Evolutionary conservation across 129 eudicot genomes (phyloP).

Genomic region (Mikania micrantha): DNA sequence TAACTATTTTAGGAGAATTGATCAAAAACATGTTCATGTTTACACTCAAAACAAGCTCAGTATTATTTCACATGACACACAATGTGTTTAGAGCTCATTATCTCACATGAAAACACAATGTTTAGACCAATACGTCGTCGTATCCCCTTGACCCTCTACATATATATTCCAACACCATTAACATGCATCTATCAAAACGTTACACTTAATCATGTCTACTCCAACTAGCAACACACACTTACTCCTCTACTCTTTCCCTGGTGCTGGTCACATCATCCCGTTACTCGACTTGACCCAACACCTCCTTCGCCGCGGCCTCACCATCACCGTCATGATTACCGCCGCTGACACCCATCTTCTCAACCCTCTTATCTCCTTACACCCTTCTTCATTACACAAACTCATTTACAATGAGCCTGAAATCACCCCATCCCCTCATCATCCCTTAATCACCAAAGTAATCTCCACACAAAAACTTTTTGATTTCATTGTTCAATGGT

Average conservation of each 20-base stretch:
- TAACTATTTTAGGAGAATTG: too few species aligned
- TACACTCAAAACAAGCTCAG: too few species aligned
- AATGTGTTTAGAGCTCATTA: too few species aligned
- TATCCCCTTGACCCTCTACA: neutral
- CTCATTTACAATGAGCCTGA: slow-evolving; percentile 31
- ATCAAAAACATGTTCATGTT: too few species aligned
- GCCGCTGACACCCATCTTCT: slow-evolving; percentile 44
- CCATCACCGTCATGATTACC: slow-evolving; percentile 55
- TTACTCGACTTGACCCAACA: slow-evolving; percentile 53
- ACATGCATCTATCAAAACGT: neutral
- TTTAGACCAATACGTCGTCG: neutral
- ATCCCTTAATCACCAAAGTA: neutral
- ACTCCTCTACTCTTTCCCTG: slow-evolving; percentile 56
- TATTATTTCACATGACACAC: neutral
- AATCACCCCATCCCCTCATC: slow-evolving; percentile 33
- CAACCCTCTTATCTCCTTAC: slow-evolving; percentile 39
- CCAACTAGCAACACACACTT: slow-evolving; percentile 37
- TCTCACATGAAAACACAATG: too few species aligned
- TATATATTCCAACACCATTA: neutral
- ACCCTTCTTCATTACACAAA: slow-evolving; percentile 36
- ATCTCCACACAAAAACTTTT: slow-evolving; percentile 5
- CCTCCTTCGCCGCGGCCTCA: slow-evolving; percentile 43
- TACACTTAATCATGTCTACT: neutral
- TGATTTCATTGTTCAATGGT: slow-evolving; percentile 11
- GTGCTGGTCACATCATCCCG: slow-evolving; percentile 67